These are phyloP conservation scores for Polyporus tsugae DNA, from an alignment of 1,284 basidiomycete species.

Conservation along the genomic window DNA sequence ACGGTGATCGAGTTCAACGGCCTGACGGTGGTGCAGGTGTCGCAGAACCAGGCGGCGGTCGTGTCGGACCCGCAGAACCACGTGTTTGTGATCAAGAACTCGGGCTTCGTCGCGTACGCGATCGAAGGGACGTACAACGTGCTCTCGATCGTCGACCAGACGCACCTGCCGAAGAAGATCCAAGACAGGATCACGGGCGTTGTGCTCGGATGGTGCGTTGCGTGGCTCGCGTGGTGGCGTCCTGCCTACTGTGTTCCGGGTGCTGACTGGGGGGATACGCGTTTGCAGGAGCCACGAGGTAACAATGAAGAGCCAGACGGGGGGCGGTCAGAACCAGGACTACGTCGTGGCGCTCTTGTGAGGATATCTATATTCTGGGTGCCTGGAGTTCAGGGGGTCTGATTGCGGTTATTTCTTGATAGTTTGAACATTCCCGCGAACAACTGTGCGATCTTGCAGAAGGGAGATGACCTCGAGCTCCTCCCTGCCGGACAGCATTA, in stretches of 20 bases:
- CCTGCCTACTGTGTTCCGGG: not conserved
- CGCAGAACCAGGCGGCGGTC: slow-evolving; percentile 83
- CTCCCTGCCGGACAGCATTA: slow-evolving; percentile 82
- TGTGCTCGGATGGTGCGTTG: slow-evolving; percentile 59
- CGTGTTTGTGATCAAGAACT: slow-evolving; percentile 81
- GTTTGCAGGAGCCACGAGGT: slow-evolving; percentile 68
- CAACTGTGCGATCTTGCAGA: slow-evolving; percentile 84
- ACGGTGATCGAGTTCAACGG: slow-evolving; percentile 81
- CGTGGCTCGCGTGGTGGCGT: not conserved
- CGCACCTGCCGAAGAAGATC: slow-evolving; percentile 68
- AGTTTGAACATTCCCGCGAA: slow-evolving; percentile 84
- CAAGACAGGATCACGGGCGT: slow-evolving; percentile 69
- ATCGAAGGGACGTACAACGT: slow-evolving; percentile 79
- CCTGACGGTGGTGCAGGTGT: slow-evolving; percentile 80
- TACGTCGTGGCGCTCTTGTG: slow-evolving; percentile 82
- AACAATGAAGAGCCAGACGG: slow-evolving; percentile 69
- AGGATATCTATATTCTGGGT: slow-evolving; percentile 35
- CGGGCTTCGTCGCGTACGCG: slow-evolving; percentile 79
- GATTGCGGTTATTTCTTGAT: not conserved
- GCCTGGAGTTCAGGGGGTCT: not conserved
- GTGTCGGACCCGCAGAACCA: slow-evolving; percentile 83
- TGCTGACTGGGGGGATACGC: not conserved
- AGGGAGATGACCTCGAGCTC: slow-evolving; percentile 80
- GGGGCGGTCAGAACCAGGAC: slow-evolving; percentile 54
- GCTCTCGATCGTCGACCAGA: slow-evolving; percentile 81